These are phyloP conservation scores for Fusarium sp. DNA, from an alignment of 2,329 filamentous ascomycete genomes.

Conservation along the genomic window DNA sequence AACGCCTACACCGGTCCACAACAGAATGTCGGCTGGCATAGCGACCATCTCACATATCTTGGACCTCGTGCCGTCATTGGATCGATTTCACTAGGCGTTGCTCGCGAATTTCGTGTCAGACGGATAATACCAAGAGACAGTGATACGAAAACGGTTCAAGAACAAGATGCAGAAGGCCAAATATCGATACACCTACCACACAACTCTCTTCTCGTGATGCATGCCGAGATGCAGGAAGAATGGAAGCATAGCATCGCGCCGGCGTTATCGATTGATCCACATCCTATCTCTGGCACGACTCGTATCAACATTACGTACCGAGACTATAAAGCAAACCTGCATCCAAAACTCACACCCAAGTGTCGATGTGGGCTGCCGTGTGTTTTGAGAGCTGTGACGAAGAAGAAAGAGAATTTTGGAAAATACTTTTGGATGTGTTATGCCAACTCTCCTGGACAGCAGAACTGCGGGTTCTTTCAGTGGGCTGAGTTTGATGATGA, in stretches of 20 bases:
- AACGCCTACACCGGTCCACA: conserved; percentile 90
- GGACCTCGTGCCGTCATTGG: conserved; percentile 91
- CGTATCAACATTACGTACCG: conserved; percentile 96
- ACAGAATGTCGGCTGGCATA: conserved; percentile 91
- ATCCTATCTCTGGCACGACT: conserved; percentile 82
- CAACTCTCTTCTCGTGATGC: conserved; percentile 94
- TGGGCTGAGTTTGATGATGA: conserved; percentile 92
- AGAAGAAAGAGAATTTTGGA: conserved; percentile 79
- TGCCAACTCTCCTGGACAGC: conserved; percentile 75
- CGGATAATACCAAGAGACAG: conserved; percentile 73
- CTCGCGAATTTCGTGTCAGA: conserved; percentile 91
- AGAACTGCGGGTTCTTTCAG: conserved; percentile 81
- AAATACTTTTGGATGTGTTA: conserved; percentile 97
- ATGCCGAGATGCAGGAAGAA: conserved; percentile 96
- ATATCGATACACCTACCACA: conserved; percentile 94
- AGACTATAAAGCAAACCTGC: conserved; percentile 81
- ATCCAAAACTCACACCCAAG: conserved; percentile 80
- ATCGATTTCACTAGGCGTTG: conserved; percentile 88
- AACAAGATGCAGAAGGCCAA: conserved; percentile 79
- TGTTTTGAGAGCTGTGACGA: conserved; percentile 81
- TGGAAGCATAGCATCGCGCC: conserved; percentile 93
- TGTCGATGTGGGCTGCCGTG: conserved; percentile 80
- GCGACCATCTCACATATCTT: conserved; percentile 92
- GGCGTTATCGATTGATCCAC: conserved; percentile 80
- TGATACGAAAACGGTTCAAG: conserved; percentile 54